A percentile compares a stretch with the other conserved stretches of the same genome.
Conservation (phyloP, 805 yeast genomes). For the Myxozyma kluyveri region DNA sequence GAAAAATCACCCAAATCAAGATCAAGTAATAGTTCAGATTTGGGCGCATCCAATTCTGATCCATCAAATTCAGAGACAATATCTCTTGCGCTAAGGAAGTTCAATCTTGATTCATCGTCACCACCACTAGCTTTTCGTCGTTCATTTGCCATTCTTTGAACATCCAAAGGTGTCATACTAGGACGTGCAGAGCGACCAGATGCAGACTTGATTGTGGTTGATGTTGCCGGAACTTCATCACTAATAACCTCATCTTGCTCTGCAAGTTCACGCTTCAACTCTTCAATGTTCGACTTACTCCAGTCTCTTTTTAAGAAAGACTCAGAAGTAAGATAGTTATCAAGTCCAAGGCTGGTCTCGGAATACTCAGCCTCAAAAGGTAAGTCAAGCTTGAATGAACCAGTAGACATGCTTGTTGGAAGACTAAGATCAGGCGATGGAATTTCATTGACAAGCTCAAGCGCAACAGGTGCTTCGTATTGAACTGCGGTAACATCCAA, state of each 20-base stretch:
- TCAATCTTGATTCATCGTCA: neutral
- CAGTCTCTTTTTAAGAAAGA: slow-evolving; percentile 17
- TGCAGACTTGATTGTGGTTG: slow-evolving; percentile 19
- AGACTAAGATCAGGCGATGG: neutral
- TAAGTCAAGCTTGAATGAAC: slow-evolving; percentile 12
- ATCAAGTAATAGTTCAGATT: slow-evolving; percentile 7
- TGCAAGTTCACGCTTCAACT: neutral
- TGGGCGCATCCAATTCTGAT: slow-evolving; percentile 5
- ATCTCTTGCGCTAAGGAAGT: slow-evolving; percentile 11
- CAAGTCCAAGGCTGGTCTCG: slow-evolving; percentile 20
- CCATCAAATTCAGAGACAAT: neutral
- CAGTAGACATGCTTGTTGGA: slow-evolving; percentile 4
- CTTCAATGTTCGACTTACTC: neutral
- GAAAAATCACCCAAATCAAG: slow-evolving; percentile 17
- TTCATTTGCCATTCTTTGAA: slow-evolving; percentile 8
- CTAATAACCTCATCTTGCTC: neutral
- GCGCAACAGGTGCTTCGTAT: neutral
- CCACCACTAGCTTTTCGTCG: slow-evolving; percentile 22
- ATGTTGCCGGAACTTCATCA: neutral
- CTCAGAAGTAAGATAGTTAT: slow-evolving; percentile 18
- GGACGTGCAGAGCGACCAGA: slow-evolving; percentile 22
- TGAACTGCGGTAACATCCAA: neutral
- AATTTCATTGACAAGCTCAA: no score
- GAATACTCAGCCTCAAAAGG: slow-evolving; percentile 6
- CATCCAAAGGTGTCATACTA: slow-evolving; percentile 25